A percentile compares a stretch with the other conserved stretches of the same genome.
These are phyloP conservation scores for Fusarium verticillioides DNA, from an alignment of 2,329 filamentous ascomycete species.

Conservation along the genomic window DNA sequence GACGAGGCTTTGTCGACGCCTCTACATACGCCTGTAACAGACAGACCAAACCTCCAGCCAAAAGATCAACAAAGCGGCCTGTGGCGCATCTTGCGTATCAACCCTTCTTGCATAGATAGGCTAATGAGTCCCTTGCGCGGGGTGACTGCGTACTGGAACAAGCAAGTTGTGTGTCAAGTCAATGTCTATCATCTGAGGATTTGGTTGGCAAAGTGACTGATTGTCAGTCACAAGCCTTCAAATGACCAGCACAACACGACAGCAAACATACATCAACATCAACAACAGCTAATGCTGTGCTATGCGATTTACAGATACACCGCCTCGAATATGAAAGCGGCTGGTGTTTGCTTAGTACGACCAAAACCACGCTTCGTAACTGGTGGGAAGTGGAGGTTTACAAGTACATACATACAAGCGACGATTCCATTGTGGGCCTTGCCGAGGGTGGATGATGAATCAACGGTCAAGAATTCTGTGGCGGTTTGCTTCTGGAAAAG, in stretches of 20 bases:
- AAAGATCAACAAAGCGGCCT: conserved; percentile 32
- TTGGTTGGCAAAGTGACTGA: conserved; percentile 38
- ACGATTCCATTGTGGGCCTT: conserved; percentile 23
- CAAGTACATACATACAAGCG: background rate
- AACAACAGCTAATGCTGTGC: background rate
- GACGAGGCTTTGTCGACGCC: conserved; percentile 13
- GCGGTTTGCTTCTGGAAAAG: conserved; percentile 38
- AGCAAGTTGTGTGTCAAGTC: conserved; percentile 27
- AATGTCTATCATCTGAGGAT: conserved; percentile 29
- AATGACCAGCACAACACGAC: conserved; percentile 23
- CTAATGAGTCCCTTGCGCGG: conserved; percentile 13
- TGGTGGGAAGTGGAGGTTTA: conserved; percentile 18
- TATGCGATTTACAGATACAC: conserved; percentile 25
- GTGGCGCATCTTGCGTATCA: conserved; percentile 21
- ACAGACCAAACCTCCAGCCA: background rate
- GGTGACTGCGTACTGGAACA: conserved; percentile 29
- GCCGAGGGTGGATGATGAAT: conserved; percentile 23
- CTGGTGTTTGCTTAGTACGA: conserved; percentile 23
- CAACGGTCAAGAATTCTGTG: conserved; percentile 30
- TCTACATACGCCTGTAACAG: background rate
- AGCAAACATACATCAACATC: conserved; percentile 3
- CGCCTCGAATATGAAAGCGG: conserved; percentile 34
- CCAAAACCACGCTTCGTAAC: conserved; percentile 12
- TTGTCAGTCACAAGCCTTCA: conserved; percentile 36
- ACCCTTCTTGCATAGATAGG: conserved; percentile 35